Evolutionary conservation across 2,329 filamentous ascomycete species (phyloP), one percentile per base, ranked within the genome.

Genomic region (Pseudovirgaria hyperparasitica): DNA sequence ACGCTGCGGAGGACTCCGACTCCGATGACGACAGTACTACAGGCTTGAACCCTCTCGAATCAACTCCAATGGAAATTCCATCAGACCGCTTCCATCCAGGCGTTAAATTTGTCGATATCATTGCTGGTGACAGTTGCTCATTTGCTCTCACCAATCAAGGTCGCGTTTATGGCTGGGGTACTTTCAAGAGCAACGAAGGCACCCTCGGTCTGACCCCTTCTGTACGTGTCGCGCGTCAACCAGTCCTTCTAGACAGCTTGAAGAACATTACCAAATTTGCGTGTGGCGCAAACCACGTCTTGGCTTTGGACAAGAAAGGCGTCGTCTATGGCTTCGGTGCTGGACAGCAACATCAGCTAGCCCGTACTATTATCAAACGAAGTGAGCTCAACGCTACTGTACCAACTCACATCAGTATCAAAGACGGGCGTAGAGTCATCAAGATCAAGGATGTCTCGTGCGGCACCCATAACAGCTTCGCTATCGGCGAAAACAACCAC

Each of bases 381-480:
- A 63, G 62, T 39, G 63, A 65, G 38, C 52, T 58, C 25, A 62
- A 67, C 35, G 65, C 63, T 12, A 58, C 73, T 14, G 56, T 60
- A 25, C 72, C 73, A 7, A 62, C 62, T 29, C 65, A 67, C 37
- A 63, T 74, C 30, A 67, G 67, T 21, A 62, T 73, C 22, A 65
- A 66, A 27, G 49, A 52, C 19, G 48, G 47, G 37, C 40, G 41
- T 12, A 40, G 43, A 5, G 61, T 58, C 36, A 66, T 67, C 43
- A 57, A 58, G 36, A 71, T 80, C 27, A 62, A 62, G 26, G 70
- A 59, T 55, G 67, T 80, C 31, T 67, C 70, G 16, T 76, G 74
- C 28, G 84, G 84, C 23, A 71, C 76, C 9, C 87, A 86, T 55
- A 82, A 92, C 60, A 80, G 75, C 40, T 87, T 92, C 42, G 78